phyloP scores from a whole-genome alignment of 257 asterid species.

The Fraxinus anomala region DNA sequence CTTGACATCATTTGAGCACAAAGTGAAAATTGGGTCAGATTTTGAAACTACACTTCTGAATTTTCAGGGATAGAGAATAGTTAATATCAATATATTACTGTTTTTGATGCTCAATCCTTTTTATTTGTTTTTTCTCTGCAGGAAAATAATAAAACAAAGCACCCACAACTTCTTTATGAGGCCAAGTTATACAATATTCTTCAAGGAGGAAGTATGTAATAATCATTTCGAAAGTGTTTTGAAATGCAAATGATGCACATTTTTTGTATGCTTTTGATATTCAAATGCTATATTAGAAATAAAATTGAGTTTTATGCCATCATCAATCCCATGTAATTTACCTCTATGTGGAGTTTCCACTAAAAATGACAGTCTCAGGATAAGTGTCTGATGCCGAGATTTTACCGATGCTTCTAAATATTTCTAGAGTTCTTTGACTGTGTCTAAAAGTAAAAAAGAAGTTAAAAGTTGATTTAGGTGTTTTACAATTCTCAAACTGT shows the following conservation, averaged over 20 bases:
- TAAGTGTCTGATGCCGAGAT: neutral
- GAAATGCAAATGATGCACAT: slow-evolving; percentile 25
- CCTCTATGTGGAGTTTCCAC: neutral
- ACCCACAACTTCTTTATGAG: slow-evolving; percentile 91
- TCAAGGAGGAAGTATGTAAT: slow-evolving; percentile 91
- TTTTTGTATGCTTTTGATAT: slow-evolving; percentile 21
- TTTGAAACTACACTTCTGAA: neutral
- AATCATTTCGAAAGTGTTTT: slow-evolving; percentile 20
- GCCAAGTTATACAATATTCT: slow-evolving; percentile 87
- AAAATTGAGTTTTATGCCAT: neutral
- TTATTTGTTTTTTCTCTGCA: slow-evolving; percentile 38
- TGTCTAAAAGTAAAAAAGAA: neutral
- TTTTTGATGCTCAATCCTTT: neutral
- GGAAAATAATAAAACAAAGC: slow-evolving; percentile 93
- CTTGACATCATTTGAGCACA: neutral
- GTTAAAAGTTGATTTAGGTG: neutral
- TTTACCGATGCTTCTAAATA: neutral
- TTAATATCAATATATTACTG: neutral
- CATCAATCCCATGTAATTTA: neutral
- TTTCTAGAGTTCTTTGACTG: neutral
- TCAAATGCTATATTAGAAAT: no score
- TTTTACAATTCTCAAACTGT: neutral
- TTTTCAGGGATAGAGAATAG: slow-evolving; percentile 2
- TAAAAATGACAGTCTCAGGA: neutral
- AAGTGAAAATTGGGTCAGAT: neutral